Percentiles rank a stretch among this genome's conserved stretches.
Evolutionary conservation across 257 asterid genomes (phyloP).

Genomic region (Solanum sitiens): DNA sequence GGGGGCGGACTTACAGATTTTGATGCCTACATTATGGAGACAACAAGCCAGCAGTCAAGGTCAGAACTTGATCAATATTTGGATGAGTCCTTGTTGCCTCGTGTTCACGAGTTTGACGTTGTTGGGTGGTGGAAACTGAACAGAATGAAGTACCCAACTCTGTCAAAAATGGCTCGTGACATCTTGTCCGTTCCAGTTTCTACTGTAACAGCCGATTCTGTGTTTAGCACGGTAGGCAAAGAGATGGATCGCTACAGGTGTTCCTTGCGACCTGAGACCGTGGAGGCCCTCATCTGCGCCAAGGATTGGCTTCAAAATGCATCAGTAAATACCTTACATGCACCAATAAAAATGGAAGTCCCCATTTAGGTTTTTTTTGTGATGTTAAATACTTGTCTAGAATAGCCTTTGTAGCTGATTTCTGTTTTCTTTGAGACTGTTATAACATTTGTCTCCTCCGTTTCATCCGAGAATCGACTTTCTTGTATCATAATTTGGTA

Average conservation of each 20-base stretch:
- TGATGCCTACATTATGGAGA: constrained; percentile 70
- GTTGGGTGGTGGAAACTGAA: constrained; percentile 92
- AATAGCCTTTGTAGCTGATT: neutral
- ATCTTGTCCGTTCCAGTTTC: constrained; percentile 82
- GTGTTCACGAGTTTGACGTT: constrained; percentile 87
- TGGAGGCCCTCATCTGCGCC: constrained; percentile 86
- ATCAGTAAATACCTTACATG: constrained; percentile 18
- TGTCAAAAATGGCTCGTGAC: constrained; percentile 91
- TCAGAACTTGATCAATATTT: constrained; percentile 87
- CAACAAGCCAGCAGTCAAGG: constrained; percentile 59
- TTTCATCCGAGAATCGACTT: neutral
- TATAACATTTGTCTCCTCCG: neutral
- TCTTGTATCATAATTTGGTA: neutral
- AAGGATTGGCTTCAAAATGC: constrained; percentile 79
- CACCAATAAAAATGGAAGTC: constrained; percentile 57
- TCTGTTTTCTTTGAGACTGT: neutral
- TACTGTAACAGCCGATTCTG: constrained; percentile 41
- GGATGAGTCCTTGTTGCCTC: constrained; percentile 85
- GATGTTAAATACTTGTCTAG: neutral
- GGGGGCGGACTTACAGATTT: constrained; percentile 69
- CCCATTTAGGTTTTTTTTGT: constrained; percentile 33
- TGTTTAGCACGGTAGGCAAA: constrained; percentile 59
- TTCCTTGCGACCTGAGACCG: constrained; percentile 73
- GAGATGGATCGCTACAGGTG: constrained; percentile 87
- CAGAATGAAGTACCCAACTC: constrained; percentile 75